Evolutionary conservation across 2,329 filamentous ascomycete species (phyloP).

Genomic region (Pyrenochaeta sp.): DNA sequence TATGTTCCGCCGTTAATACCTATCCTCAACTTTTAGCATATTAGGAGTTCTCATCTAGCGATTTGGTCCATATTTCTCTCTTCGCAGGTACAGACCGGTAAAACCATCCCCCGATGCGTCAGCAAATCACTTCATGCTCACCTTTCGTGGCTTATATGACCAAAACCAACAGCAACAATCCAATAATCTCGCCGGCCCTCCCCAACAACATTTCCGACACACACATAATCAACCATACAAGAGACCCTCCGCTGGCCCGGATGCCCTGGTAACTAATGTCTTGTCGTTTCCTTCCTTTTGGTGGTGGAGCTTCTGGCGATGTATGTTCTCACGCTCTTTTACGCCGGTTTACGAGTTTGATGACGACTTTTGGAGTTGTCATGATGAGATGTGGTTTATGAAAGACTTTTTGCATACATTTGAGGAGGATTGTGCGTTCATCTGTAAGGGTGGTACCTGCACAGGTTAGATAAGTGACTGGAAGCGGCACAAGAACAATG

Average conservation of each 20-base stretch:
- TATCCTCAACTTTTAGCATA: conserved; percentile 16
- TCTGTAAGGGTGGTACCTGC: not conserved
- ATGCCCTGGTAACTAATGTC: conserved; percentile 14
- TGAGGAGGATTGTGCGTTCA: not conserved
- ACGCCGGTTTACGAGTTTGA: conserved; percentile 3
- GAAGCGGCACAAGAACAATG: not conserved
- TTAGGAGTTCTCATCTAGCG: conserved; percentile 5
- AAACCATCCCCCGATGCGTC: not conserved
- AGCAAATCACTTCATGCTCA: not conserved
- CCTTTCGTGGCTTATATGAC: not conserved
- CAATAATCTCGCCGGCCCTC: conserved; percentile 3
- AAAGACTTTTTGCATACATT: too few species aligned
- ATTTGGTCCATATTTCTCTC: not conserved
- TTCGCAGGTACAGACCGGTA: not conserved
- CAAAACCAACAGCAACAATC: not conserved
- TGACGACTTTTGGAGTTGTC: not conserved
- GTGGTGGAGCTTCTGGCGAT: conserved; percentile 19
- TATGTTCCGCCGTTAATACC: conserved; percentile 33
- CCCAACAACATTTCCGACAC: conserved; percentile 1
- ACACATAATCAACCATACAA: conserved; percentile 4
- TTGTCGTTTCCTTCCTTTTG: conserved; percentile 17
- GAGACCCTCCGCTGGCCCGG: conserved; percentile 13
- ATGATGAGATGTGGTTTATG: not conserved
- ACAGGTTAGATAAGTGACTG: not conserved
- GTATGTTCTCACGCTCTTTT: conserved; percentile 26